Evolutionary conservation across 305 asterid species (phyloP), one percentile per base, ranked within the genome.

Genomic region (Fraxinus platypoda): DNA sequence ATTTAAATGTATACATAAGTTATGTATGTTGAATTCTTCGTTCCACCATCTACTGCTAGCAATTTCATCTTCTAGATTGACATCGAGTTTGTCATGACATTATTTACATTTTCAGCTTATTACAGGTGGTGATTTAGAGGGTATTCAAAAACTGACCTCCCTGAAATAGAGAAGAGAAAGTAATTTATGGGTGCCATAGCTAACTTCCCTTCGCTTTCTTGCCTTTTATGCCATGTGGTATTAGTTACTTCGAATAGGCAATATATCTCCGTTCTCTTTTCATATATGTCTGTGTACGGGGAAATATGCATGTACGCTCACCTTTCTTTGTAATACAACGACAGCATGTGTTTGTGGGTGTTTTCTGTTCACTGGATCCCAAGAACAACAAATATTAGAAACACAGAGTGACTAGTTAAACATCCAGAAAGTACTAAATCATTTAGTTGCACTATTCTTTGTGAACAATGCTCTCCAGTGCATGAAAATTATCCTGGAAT

Each of bases 111-210:
- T 77, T 77, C 76, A 57, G 70, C 37, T 75, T 81, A 35, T 88
- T 85, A 83, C 87, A 95, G 98, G 95, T 95, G 82, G 95, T 95
- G 0, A 97, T 89, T 78, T 98, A 95, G 88, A 91, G 49, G 90
- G 89, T 95, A 89, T 81, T 73, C 90, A 17, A 93, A 93, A 87
- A 87, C 97, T 26, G 98, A 93, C 91, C 98, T 95, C 83, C 97
- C 98, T 8, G 94, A 88, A 78, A 90, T 95, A 90, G 98, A 95
- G 89, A 95, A 95, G 90, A 93, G 92, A 90, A 93, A 95, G 98
- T 92, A 84, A 87, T 95, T 78, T 46, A 35, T 43, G 4, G 19
- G 35, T 78, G 70, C 9, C 41, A 17, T 6, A 41, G 2, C 25
- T 41, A 26, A 79, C 26, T 12, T 59, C 54, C 8, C 41, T 28